Conservation (phyloP, 2,329 filamentous ascomycete genomes). For the Botryotinia narcissicola region DNA sequence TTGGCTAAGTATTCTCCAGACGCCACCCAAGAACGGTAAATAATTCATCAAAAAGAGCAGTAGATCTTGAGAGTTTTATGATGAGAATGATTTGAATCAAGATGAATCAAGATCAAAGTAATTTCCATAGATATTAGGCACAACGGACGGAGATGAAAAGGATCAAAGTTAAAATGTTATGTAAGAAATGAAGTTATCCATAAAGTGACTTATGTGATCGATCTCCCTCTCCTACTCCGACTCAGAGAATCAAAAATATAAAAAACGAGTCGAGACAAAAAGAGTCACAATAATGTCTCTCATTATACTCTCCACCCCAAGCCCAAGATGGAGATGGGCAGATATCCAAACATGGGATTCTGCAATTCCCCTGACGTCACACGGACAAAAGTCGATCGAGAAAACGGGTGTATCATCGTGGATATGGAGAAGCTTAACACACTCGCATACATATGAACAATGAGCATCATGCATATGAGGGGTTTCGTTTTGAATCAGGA, state of each 20-base stretch:
- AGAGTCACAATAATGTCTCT: background rate
- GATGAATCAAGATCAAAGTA: background rate
- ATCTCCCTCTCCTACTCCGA: background rate
- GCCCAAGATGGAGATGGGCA: background rate
- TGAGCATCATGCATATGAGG: background rate
- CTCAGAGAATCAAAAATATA: background rate
- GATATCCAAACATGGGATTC: background rate
- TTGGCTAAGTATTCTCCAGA: background rate
- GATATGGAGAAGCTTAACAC: background rate
- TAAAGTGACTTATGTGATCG: background rate
- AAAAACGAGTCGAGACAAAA: background rate
- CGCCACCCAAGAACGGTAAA: background rate
- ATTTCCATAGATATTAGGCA: background rate
- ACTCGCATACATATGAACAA: background rate
- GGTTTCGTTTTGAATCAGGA: background rate
- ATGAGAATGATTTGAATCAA: background rate
- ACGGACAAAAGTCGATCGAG: background rate
- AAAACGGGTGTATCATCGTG: conserved; percentile 4
- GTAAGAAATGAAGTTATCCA: background rate
- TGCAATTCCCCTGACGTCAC: background rate
- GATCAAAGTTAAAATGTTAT: background rate
- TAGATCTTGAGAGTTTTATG: background rate
- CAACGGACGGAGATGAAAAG: background rate
- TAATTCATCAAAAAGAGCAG: background rate
- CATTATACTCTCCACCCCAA: background rate